A percentile compares a stretch with the other conserved stretches of the same genome.
Conservation (phyloP, 768 basidiomycete genomes). For the Rhizopogon rudus region DNA sequence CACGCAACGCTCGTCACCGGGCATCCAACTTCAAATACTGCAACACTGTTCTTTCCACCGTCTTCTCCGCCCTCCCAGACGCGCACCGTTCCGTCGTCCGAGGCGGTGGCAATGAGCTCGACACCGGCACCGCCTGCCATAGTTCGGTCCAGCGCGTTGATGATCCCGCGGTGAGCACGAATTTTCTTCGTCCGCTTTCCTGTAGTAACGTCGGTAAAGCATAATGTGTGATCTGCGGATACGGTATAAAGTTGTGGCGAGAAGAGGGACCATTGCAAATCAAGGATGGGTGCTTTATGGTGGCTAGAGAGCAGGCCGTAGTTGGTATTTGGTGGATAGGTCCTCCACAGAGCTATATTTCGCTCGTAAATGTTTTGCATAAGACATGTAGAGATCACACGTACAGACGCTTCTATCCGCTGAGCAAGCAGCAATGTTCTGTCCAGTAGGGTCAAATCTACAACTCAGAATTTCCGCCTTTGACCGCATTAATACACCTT, state of each 20-base stretch:
- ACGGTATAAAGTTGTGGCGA: slow-evolving; percentile 75
- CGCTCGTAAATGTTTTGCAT: not conserved
- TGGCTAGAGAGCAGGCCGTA: slow-evolving; percentile 80
- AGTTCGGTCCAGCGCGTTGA: slow-evolving; percentile 86
- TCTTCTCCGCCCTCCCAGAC: slow-evolving; percentile 90
- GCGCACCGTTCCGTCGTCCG: slow-evolving; percentile 89
- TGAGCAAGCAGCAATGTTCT: slow-evolving; percentile 90
- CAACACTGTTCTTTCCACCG: slow-evolving; percentile 64
- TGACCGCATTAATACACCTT: not conserved
- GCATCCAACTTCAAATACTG: slow-evolving; percentile 79
- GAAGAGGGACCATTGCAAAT: slow-evolving; percentile 85
- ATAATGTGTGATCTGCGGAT: slow-evolving; percentile 84
- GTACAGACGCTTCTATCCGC: slow-evolving; percentile 86
- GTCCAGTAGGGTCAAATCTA: slow-evolving; percentile 91
- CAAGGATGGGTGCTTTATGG: slow-evolving; percentile 88
- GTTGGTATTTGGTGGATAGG: slow-evolving; percentile 89
- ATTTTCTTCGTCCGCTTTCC: slow-evolving; percentile 80
- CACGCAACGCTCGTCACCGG: slow-evolving; percentile 91
- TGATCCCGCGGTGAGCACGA: slow-evolving; percentile 85
- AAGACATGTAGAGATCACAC: slow-evolving; percentile 27
- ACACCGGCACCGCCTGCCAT: slow-evolving; percentile 78
- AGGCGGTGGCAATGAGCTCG: slow-evolving; percentile 83
- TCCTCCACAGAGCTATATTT: slow-evolving; percentile 75
- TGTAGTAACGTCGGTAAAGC: slow-evolving; percentile 73
- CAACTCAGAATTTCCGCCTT: slow-evolving; percentile 87